A percentile compares a stretch with the other conserved stretches of the same genome.
phyloP scores from a whole-genome alignment of 2,329 filamentous ascomycete genomes.

The Lomentospora prolificans region DNA sequence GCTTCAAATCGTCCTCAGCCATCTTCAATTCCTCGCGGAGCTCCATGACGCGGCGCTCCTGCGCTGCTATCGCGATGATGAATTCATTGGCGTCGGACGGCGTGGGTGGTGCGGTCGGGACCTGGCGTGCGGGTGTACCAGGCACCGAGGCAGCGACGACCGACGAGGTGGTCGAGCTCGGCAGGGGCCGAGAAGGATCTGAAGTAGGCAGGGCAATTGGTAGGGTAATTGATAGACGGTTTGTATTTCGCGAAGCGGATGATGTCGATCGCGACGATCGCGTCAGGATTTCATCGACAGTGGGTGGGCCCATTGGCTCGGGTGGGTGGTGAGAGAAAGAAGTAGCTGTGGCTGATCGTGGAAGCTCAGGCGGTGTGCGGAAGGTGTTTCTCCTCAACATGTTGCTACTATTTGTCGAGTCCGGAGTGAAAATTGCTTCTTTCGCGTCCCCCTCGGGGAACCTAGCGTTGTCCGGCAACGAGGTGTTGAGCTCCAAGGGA shows the following conservation, averaged over 20 bases:
- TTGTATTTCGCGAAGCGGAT: constrained; percentile 41
- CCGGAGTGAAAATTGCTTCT: not conserved
- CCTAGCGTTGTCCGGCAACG: not conserved
- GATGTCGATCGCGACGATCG: constrained; percentile 44
- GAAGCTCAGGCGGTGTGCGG: not conserved
- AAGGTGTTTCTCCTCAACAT: not conserved
- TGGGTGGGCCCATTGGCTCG: constrained; percentile 16
- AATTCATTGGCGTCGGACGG: constrained; percentile 55
- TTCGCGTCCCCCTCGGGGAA: not conserved
- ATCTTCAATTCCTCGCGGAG: constrained; percentile 79
- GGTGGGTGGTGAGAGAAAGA: not conserved
- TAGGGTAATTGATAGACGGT: constrained; percentile 50
- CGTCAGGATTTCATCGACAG: constrained; percentile 29
- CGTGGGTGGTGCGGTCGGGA: constrained; percentile 25
- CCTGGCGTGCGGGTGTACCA: constrained; percentile 38
- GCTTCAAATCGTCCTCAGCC: constrained; percentile 67
- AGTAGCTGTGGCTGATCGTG: not conserved
- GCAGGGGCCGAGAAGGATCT: constrained; percentile 41
- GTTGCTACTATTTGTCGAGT: not conserved
- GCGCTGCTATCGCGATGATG: constrained; percentile 80
- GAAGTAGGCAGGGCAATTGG: constrained; percentile 48
- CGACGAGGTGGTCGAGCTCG: constrained; percentile 25
- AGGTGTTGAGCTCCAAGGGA: constrained; percentile 10
- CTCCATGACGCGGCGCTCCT: constrained; percentile 85
- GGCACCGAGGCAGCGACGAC: constrained; percentile 29